These are phyloP conservation scores for Caryopteris hybrid DNA, from an alignment of 305 asterid species.

Conservation along the genomic window DNA sequence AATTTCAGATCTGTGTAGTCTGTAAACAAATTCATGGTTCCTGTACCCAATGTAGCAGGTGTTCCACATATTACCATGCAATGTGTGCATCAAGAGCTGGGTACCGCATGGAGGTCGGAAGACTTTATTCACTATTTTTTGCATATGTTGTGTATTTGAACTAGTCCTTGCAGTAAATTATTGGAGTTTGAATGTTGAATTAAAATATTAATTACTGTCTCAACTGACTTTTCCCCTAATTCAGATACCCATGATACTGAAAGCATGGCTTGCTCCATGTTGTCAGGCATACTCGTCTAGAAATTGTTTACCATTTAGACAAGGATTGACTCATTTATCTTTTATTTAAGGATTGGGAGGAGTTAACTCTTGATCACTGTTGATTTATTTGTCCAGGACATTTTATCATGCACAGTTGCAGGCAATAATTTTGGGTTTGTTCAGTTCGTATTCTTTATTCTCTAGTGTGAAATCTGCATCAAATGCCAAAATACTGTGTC, in stretches of 20 bases:
- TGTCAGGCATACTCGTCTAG: neutral
- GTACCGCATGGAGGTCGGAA: constrained; percentile 91
- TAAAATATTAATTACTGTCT: neutral
- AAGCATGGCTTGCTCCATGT: neutral
- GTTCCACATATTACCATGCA: constrained; percentile 95
- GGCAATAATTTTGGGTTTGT: constrained; percentile 6
- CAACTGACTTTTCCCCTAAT: neutral
- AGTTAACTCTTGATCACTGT: neutral
- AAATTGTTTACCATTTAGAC: neutral
- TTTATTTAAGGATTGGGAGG: neutral
- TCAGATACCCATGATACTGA: neutral
- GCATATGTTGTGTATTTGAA: constrained; percentile 1
- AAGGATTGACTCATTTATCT: neutral
- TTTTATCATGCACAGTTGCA: neutral
- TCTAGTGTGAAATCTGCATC: neutral
- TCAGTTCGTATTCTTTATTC: neutral
- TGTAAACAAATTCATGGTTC: constrained; percentile 99
- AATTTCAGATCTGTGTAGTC: constrained; percentile 89
- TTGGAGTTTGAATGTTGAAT: neutral
- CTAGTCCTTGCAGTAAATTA: constrained; percentile 4
- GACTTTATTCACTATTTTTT: constrained; percentile 6
- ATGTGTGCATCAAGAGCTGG: constrained; percentile 98
- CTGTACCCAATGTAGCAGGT: constrained; percentile 93
- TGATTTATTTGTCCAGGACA: neutral
- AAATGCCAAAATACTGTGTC: neutral